Evolutionary conservation across 257 asterid genomes (phyloP).

Genomic region (Oldenlandia corymbosa): DNA sequence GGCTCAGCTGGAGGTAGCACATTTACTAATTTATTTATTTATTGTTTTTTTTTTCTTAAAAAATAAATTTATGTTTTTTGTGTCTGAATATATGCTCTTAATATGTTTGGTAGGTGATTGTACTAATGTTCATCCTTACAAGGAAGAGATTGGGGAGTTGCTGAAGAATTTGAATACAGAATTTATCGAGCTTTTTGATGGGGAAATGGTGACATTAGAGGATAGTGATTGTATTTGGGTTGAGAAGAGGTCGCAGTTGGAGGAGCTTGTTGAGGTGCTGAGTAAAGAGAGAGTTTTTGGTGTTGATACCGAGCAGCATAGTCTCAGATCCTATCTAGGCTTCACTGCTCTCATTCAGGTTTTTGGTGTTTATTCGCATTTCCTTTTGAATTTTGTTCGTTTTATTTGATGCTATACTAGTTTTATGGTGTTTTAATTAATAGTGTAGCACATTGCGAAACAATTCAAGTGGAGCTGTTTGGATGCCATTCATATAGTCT

Average conservation of each 20-base stretch:
- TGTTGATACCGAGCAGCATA: conserved; percentile 93
- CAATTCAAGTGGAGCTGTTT: too few relatives aligned
- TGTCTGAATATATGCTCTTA: neutral
- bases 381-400: neutral
- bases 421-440: too few relatives aligned
- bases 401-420: neutral
- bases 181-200: conserved; percentile 40
- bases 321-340: conserved; percentile 82
- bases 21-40: neutral
- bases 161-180: conserved; percentile 44
- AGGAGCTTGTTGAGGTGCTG: conserved; percentile 55
- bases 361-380: neutral
- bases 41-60: neutral
- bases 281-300: conserved; percentile 65
- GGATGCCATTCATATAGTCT: neutral
- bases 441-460: too few relatives aligned
- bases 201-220: conserved; percentile 33
- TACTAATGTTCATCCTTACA: conserved; percentile 68
- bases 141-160: conserved; percentile 50
- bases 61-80: too few relatives aligned
- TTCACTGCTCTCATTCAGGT: conserved; percentile 92
- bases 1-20: conserved; percentile 39
- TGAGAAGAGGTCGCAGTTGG: conserved; percentile 47
- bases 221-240: conserved; percentile 57
- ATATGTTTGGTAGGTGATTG: conserved; percentile 38